phyloP scores from a whole-genome alignment of 768 basidiomycete genomes.

The Tephrocybe sp. region DNA sequence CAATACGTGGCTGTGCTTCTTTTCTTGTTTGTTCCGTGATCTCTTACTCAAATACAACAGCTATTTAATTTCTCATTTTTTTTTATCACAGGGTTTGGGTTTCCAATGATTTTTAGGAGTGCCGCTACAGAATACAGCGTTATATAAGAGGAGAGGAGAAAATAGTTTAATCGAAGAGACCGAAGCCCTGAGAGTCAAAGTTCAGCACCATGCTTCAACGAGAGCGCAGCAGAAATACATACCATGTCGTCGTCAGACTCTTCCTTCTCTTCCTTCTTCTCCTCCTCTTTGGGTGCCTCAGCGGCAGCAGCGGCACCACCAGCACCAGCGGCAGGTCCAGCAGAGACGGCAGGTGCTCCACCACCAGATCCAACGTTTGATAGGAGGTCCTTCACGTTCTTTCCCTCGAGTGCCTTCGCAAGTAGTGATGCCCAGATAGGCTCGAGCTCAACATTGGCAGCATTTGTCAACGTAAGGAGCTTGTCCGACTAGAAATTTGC shows the following conservation, averaged over 20 bases:
- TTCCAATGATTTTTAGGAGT: conserved; percentile 14
- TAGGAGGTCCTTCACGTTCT: conserved; percentile 94
- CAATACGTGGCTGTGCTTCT: background rate
- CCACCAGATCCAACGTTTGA: conserved; percentile 94
- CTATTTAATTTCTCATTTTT: background rate
- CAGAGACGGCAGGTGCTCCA: conserved; percentile 72
- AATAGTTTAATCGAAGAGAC: conserved; percentile 82
- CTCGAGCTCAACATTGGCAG: conserved; percentile 85
- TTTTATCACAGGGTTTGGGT: conserved; percentile 7
- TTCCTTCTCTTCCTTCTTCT: conserved; percentile 86
- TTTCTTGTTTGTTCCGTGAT: background rate
- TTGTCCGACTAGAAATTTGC: conserved; percentile 72
- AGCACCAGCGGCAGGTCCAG: conserved; percentile 41
- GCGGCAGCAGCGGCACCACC: conserved; percentile 59
- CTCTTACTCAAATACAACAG: background rate
- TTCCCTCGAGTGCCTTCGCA: conserved; percentile 96
- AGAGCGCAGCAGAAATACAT: conserved; percentile 21
- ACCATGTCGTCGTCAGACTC: conserved; percentile 92
- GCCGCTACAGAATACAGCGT: conserved; percentile 16
- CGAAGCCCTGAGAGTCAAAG: conserved; percentile 69
- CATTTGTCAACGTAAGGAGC: conserved; percentile 79
- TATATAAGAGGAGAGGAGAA: conserved; percentile 9
- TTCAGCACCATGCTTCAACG: background rate
- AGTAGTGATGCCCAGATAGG: conserved; percentile 97
- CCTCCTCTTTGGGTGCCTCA: conserved; percentile 74